phyloP scores from a whole-genome alignment of 495 filamentous ascomycete species.

The Lepidopterella palustris region DNA sequence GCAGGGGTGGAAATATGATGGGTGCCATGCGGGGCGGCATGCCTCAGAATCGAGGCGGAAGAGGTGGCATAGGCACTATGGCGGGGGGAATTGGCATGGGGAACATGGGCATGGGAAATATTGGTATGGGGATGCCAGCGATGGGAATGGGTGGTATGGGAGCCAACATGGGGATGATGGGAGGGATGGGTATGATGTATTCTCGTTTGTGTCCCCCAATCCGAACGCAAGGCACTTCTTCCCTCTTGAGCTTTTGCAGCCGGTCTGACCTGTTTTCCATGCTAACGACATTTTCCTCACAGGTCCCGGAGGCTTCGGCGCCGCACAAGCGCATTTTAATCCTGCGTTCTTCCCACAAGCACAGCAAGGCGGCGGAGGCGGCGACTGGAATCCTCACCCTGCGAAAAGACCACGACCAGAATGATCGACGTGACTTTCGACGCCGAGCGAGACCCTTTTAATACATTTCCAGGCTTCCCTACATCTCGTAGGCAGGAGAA shows the following conservation, averaged over 20 bases:
- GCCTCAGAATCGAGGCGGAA: conserved; percentile 25
- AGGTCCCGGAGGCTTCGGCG: conserved; percentile 50
- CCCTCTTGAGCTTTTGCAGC: not conserved
- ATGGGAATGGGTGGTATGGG: conserved; percentile 43
- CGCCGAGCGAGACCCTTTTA: not conserved
- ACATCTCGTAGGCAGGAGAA: not conserved
- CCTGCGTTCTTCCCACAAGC: conserved; percentile 72
- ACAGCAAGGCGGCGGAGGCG: conserved; percentile 37
- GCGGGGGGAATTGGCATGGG: conserved; percentile 52
- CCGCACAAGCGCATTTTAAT: conserved; percentile 67
- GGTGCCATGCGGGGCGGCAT: conserved; percentile 31
- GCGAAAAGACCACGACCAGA: conserved; percentile 50
- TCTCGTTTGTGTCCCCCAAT: not conserved
- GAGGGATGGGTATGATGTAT: conserved; percentile 44
- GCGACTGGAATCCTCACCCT: conserved; percentile 75
- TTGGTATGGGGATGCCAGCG: conserved; percentile 16
- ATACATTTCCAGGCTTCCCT: not conserved
- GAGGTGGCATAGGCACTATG: conserved; percentile 29
- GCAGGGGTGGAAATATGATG: conserved; percentile 49
- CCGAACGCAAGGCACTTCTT: not conserved
- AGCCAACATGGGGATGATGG: conserved; percentile 40
- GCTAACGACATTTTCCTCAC: not conserved
- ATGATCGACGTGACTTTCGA: not conserved
- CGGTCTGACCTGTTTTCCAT: not conserved
- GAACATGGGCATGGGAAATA: conserved; percentile 46